Evolutionary conservation across 768 basidiomycete species (phyloP), one percentile per base, ranked within the genome.

Genomic region (Strobilomyces dryophilus): DNA sequence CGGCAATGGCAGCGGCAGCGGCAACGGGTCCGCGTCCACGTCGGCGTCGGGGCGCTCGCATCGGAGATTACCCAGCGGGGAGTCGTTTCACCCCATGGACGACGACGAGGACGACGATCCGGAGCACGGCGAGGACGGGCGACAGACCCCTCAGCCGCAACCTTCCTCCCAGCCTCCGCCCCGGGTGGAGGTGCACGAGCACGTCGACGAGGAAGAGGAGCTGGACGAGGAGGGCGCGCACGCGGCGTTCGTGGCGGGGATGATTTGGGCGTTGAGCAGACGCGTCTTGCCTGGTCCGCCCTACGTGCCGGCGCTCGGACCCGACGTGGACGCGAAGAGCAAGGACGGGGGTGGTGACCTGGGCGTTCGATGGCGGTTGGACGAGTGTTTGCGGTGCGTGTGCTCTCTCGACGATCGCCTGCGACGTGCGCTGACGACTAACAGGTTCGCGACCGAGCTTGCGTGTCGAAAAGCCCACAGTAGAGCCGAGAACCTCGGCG

Each of bases 161-260:
- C 14, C 34, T 15, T 11, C 10, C 1, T 34, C 34, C 34, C 34
- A 34, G 34, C 63, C 67, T 0, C 63, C 29, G 5, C 29, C 29
- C 7, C 29, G 29, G 29, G 29, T 29, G 29, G 7, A 59, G 52
- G 49, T 60, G 11, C 52, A 51, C 27, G 52, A 32, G 31, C 12
- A 8, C 42, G 9, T 10, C n/a, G 14, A 1, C 52, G 20, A 72
- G 9, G 64, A 61, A 4, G 72, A 73, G 43, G 77, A 75, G 17
- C 71, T 83, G 8, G 89, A 90, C 61, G 89, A 91, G 58, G 79
- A 84, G 10, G 89, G 89, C 1, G 84, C 86, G 2, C 86, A 91
- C 59, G 85, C 88, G 52, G 89, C 89, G 4, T 91, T 91, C 59
- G 79, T 90, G n/a, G 84, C 87, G 0, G 91, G 89, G 8, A 92